These are phyloP conservation scores for Emergomyces africanus DNA, from an alignment of 2,329 filamentous ascomycete species.

Conservation along the genomic window DNA sequence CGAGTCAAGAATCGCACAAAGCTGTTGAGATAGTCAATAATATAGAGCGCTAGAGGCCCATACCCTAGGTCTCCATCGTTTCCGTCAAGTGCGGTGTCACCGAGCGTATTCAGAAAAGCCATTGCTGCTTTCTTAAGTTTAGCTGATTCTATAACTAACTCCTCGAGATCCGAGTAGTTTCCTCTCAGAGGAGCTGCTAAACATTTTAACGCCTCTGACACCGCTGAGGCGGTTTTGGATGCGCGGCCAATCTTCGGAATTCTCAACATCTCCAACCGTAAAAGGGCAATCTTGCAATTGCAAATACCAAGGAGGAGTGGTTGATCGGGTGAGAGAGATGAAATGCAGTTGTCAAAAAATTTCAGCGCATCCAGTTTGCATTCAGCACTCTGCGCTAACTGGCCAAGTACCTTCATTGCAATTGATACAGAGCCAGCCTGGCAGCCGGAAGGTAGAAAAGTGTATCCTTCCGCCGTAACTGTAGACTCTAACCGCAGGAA, in stretches of 20 bases:
- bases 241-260: slow-evolving; percentile 13
- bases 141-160: slow-evolving; percentile 30
- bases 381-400: slow-evolving; percentile 29
- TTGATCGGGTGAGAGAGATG: slow-evolving; percentile 19
- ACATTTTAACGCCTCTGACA: slow-evolving; percentile 22
- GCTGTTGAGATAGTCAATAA: slow-evolving; percentile 25
- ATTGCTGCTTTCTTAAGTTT: slow-evolving; percentile 32
- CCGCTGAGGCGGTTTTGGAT: slow-evolving; percentile 14
- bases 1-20: slow-evolving; percentile 30
- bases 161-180: slow-evolving; percentile 29
- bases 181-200: slow-evolving; percentile 28
- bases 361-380: slow-evolving; percentile 28
- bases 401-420: slow-evolving; percentile 24
- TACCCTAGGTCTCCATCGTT: slow-evolving; percentile 6
- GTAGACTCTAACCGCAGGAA: slow-evolving; percentile 24
- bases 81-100: slow-evolving; percentile 12
- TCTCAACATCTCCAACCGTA: slow-evolving; percentile 23
- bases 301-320: slow-evolving; percentile 25
- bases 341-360: slow-evolving; percentile 22
- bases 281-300: slow-evolving; percentile 26
- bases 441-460: slow-evolving; percentile 10
- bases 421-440: slow-evolving; percentile 19
- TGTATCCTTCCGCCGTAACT: slow-evolving; percentile 18
- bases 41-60: slow-evolving; percentile 13
- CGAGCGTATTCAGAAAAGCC: slow-evolving; percentile 13